Base-by-base conservation (phyloP, 169 alveolate genomes). In the Miamiensis avidus region DNA sequence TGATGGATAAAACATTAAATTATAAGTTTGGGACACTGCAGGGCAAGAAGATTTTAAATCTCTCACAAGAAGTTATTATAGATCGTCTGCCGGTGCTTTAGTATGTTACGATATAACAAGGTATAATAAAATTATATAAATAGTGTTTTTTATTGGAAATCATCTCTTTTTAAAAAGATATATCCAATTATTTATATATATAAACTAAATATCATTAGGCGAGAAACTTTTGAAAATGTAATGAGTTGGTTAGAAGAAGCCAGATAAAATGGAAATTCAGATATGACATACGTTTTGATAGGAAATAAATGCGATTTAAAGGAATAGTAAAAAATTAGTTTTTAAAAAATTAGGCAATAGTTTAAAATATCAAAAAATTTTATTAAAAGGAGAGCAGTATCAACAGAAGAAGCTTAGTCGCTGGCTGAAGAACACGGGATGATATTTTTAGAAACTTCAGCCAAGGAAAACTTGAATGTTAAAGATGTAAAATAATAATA, bases 1-100 rank as follows among this genome's bases (percentile, higher is more conserved):
- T 33, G 89, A 85, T 31, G 86, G 82, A 0, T 89, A 92, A 73
- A 75, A 87, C 0, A 85, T 94, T 74, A 90, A 89, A 76, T 76
- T 92, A 28, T 83, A 94, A 81, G 91, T 94, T 29, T 94, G 97
- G 97, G 97, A 94, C 82, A 94, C 95, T 30, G 95, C 91, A 75
- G 86, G 95, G 16, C 75, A 82, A 31, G 88, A 85, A 75, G 81
- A 89, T 34, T 94, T 91, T 85, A 89, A 85, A 76, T 88, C 95
- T 20, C 83, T 94, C 34, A 87, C 94, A 27, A 78, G 94, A 74
- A 91, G 88, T 32, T 94, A 91, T 83, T 94, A 91, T 86, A 83
- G 94, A 82, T 94, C 94, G 28, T 94, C 97, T 28, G 84, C 82
- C 1, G 91, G 95, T 27, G 95, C 93, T 0, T 83, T 94, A 31